Conservation (phyloP, 495 filamentous ascomycete species). For the Penicillium mononematosum region DNA sequence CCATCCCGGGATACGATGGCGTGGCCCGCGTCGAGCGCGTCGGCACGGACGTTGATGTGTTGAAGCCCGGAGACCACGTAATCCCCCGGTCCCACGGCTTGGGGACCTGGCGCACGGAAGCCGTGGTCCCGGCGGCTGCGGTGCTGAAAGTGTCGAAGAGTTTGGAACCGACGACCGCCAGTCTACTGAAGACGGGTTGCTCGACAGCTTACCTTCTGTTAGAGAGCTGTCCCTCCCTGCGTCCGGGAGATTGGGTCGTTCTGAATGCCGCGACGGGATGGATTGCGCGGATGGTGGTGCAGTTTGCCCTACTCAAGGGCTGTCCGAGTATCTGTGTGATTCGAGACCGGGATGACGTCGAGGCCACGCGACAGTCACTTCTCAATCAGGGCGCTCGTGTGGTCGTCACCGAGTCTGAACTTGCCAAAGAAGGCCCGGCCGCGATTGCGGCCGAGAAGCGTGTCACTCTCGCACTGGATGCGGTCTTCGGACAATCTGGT, state of each 20-base stretch:
- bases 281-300: constrained; percentile 13
- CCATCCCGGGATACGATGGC: constrained; percentile 20
- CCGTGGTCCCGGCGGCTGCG: constrained; percentile 8
- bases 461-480: constrained; percentile 15
- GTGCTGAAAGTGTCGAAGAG: constrained; percentile 13
- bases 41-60: not conserved
- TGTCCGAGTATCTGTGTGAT: constrained; percentile 11
- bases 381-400: constrained; percentile 5
- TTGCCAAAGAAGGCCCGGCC: constrained; percentile 1
- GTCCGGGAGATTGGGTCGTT: constrained; percentile 17
- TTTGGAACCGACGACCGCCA: constrained; percentile 11
- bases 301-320: constrained; percentile 15
- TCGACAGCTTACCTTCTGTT: constrained; percentile 15
- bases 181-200: constrained; percentile 9
- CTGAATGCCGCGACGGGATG: constrained; percentile 15
- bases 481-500: constrained; percentile 14
- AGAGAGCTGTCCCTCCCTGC: constrained; percentile 6
- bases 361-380: constrained; percentile 8
- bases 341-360: constrained; percentile 16
- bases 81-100: constrained; percentile 12
- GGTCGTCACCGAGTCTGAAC: constrained; percentile 10
- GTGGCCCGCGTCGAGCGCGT: constrained; percentile 7
- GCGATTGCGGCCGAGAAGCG: not conserved
- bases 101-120: constrained; percentile 19
- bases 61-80: constrained; percentile 14